Conservation (phyloP, 768 basidiomycete genomes). For the Hygrocybe punicea region DNA sequence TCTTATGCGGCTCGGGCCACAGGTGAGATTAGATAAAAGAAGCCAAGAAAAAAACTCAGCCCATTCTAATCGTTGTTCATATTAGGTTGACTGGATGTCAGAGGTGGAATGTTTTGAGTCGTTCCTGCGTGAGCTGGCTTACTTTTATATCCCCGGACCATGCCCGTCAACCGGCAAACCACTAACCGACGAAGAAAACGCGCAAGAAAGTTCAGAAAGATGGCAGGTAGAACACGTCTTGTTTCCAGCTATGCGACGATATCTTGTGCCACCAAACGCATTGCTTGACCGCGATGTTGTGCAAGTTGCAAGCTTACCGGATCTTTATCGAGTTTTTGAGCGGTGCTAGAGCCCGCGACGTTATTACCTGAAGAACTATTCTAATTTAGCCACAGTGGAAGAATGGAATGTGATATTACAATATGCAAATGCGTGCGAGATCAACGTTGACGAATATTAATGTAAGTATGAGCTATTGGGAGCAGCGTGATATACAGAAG, state of each 20-base stretch:
- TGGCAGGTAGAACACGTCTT: conserved; percentile 92
- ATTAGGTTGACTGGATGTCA: conserved; percentile 81
- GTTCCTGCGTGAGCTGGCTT: conserved; percentile 85
- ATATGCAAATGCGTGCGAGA: conserved; percentile 6
- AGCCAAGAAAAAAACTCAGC: not conserved
- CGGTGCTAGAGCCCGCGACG: conserved; percentile 52
- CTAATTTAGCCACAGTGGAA: conserved; percentile 2
- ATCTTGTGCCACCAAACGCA: conserved; percentile 65
- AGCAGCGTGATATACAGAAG: conserved; percentile 41
- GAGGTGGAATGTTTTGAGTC: conserved; percentile 84
- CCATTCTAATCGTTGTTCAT: not conserved
- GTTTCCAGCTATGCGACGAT: conserved; percentile 80
- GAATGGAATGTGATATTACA: conserved; percentile 9
- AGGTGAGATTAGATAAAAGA: conserved; percentile 45
- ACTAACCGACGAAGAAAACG: conserved; percentile 29
- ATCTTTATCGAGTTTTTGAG: conserved; percentile 93
- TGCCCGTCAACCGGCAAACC: conserved; percentile 23
- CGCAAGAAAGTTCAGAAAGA: conserved; percentile 54
- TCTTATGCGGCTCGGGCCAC: conserved; percentile 88
- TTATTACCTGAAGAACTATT: conserved; percentile 2
- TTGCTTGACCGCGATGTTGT: conserved; percentile 72
- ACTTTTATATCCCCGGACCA: conserved; percentile 79
- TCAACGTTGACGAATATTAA: conserved; percentile 19
- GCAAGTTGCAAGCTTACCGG: conserved; percentile 85
- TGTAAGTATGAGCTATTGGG: conserved; percentile 45